These are phyloP conservation scores for Rhodotorula diobovata DNA, from an alignment of 768 basidiomycete species.

Conservation along the genomic window DNA sequence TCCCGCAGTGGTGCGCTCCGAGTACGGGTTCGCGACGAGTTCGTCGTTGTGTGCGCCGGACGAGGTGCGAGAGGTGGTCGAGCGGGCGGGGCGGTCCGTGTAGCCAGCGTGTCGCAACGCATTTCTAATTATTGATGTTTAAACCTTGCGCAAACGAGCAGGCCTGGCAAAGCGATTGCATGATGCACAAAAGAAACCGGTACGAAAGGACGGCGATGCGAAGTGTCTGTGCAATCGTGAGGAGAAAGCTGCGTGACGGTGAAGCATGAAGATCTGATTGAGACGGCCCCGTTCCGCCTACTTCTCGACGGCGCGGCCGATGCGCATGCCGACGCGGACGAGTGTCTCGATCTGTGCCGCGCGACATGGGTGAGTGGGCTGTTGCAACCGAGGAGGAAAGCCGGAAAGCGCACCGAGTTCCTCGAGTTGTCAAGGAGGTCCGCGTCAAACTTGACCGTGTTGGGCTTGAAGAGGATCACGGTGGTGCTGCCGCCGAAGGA, in stretches of 20 bases:
- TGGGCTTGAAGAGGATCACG: constrained; percentile 82
- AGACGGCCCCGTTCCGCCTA: too few species aligned
- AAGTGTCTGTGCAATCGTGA: too few species aligned
- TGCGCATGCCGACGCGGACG: constrained; percentile 32
- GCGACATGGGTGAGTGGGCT: neutral
- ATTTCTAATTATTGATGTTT: too few species aligned
- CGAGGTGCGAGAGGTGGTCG: constrained; percentile 18
- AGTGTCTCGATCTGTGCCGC: constrained; percentile 26
- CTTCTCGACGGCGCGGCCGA: constrained; percentile 19
- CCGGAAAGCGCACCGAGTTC: constrained; percentile 68
- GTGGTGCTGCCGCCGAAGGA: constrained; percentile 70
- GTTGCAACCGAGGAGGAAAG: constrained; percentile 45
- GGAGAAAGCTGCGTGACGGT: too few species aligned
- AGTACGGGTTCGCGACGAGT: constrained; percentile 34
- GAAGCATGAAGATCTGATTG: too few species aligned
- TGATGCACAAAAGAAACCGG: too few species aligned
- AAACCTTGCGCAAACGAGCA: too few species aligned
- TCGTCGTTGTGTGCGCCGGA: constrained; percentile 24
- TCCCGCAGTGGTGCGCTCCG: constrained; percentile 27
- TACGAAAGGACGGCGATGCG: too few species aligned
- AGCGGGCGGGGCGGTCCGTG: neutral
- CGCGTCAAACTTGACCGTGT: constrained; percentile 81
- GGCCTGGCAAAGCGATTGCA: too few species aligned
- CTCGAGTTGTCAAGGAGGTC: constrained; percentile 78
- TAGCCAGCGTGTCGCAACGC: too few species aligned